phyloP scores from a whole-genome alignment of 768 basidiomycete species.

The Clitopilus passeckerianus region DNA sequence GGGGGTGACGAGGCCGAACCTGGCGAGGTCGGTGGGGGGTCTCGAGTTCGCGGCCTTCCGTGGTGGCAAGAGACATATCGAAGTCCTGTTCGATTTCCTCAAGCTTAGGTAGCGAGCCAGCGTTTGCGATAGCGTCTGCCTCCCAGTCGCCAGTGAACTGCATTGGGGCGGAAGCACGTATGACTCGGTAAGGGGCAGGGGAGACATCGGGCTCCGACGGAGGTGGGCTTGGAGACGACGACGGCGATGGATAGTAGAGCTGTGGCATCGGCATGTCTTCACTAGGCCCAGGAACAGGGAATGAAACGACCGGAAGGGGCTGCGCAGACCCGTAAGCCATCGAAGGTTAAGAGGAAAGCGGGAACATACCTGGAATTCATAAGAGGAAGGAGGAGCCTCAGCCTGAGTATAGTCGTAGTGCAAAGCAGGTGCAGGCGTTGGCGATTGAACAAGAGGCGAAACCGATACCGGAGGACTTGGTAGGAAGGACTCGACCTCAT shows the following conservation, averaged over 20 bases:
- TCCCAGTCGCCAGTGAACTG: slow-evolving; percentile 12
- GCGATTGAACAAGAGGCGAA: too few species aligned
- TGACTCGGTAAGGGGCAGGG: not conserved
- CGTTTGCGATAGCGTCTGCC: slow-evolving; percentile 5
- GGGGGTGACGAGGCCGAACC: not conserved
- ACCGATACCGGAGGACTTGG: too few species aligned
- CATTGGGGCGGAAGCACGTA: not conserved
- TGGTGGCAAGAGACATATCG: not conserved
- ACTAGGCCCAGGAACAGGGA: not conserved
- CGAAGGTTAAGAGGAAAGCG: not conserved
- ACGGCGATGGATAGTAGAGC: not conserved
- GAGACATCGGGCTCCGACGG: not conserved
- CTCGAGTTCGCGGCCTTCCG: not conserved
- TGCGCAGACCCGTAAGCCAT: not conserved
- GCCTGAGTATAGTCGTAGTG: not conserved
- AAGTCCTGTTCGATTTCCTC: not conserved
- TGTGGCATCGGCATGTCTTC: not conserved
- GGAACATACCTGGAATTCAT: not conserved
- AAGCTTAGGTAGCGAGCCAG: not conserved
- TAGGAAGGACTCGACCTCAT: not conserved
- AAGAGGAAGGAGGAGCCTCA: not conserved
- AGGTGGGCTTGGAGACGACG: not conserved
- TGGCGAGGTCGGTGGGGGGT: not conserved
- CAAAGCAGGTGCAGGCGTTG: not conserved
- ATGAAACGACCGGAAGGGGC: not conserved